Conservation (phyloP, 768 basidiomycete species). For the Nidularia pulvinata region DNA sequence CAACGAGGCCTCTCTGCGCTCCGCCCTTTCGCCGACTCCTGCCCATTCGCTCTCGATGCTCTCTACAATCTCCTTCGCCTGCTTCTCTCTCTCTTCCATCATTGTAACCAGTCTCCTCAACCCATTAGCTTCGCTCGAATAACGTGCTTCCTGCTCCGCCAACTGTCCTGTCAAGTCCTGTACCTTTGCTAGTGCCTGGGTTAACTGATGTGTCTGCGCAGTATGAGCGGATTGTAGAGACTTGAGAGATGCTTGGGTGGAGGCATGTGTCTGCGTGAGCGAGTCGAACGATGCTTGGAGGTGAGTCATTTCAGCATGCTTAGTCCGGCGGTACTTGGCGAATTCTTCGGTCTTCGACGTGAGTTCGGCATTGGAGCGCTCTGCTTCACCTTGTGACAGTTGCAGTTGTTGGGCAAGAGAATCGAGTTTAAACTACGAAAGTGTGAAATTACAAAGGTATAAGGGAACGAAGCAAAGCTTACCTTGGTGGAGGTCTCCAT, state of each 20-base stretch:
- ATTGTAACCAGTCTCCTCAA: conserved; percentile 76
- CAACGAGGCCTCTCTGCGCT: conserved; percentile 63
- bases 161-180: conserved; percentile 76
- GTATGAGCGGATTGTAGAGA: conserved; percentile 73
- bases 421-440: conserved; percentile 79
- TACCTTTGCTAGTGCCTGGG: conserved; percentile 72
- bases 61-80: conserved; percentile 82
- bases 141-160: conserved; percentile 85
- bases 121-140: conserved; percentile 73
- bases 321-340: conserved; percentile 77
- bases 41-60: conserved; percentile 85
- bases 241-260: conserved; percentile 69
- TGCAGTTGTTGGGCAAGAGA: conserved; percentile 81
- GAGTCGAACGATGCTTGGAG: conserved; percentile 81
- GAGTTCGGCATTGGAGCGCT: conserved; percentile 71
- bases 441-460: background rate
- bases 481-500: conserved; percentile 79
- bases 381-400: conserved; percentile 74
- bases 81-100: conserved; percentile 88
- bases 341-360: conserved; percentile 78
- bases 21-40: conserved; percentile 66
- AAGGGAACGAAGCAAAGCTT: conserved; percentile 6
- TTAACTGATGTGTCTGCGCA: conserved; percentile 72
- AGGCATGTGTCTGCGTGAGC: conserved; percentile 63
- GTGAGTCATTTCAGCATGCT: conserved; percentile 75